Evolutionary conservation across 768 basidiomycete genomes (phyloP).

Genomic region (Phanerochaete sordida): DNA sequence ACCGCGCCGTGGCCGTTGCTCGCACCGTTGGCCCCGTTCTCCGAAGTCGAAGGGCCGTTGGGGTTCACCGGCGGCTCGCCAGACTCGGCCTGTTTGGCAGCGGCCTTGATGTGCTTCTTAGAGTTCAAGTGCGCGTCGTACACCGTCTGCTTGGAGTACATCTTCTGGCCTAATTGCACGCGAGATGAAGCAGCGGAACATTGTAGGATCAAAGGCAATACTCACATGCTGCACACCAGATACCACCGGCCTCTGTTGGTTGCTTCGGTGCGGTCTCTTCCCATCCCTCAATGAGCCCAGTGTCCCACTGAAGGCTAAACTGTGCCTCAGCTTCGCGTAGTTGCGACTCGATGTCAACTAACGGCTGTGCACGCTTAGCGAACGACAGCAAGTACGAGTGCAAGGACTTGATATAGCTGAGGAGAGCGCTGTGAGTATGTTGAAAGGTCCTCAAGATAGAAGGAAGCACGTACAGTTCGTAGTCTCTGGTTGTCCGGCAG

Average conservation of each 20-base stretch:
- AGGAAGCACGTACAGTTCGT: constrained; percentile 66
- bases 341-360: constrained; percentile 70
- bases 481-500: constrained; percentile 67
- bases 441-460: not conserved
- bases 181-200: not conserved
- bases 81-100: constrained; percentile 59
- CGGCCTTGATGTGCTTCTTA: constrained; percentile 93
- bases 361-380: constrained; percentile 77
- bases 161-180: constrained; percentile 72
- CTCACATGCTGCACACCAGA: constrained; percentile 95
- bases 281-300: constrained; percentile 76
- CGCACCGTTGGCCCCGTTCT: constrained; percentile 49
- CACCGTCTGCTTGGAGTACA: constrained; percentile 95
- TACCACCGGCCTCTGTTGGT: constrained; percentile 51
- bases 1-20: constrained; percentile 34
- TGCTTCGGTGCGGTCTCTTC: constrained; percentile 39
- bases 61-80: constrained; percentile 50
- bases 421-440: not conserved
- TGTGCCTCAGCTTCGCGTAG: constrained; percentile 61
- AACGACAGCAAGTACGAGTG: constrained; percentile 86
- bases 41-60: constrained; percentile 47
- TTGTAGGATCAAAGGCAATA: constrained; percentile 13
- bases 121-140: constrained; percentile 95
- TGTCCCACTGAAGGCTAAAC: constrained; percentile 81
- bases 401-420: constrained; percentile 79